Percentiles rank a stretch among this genome's conserved stretches.
phyloP scores from a whole-genome alignment of 139 green algal genomes.

The Volvox reticuliferus region DNA sequence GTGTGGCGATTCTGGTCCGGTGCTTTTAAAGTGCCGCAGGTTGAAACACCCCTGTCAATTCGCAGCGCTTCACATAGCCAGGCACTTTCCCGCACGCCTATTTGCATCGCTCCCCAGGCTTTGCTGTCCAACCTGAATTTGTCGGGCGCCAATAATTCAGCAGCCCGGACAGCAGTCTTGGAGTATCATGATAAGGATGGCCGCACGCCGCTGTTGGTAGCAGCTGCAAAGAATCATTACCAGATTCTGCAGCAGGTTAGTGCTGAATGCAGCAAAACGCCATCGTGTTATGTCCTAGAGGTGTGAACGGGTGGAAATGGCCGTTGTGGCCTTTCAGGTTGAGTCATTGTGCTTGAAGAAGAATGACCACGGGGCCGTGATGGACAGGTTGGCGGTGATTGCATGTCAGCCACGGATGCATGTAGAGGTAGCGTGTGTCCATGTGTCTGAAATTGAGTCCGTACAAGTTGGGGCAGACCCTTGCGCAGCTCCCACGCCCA shows the following conservation, averaged over 20 bases:
- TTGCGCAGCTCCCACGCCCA: neutral
- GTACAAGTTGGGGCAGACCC: neutral
- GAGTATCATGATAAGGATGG: constrained; percentile 18
- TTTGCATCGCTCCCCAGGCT: neutral
- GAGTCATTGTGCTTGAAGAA: neutral
- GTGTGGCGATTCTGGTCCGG: neutral
- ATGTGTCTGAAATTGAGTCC: neutral
- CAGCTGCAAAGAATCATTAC: constrained; percentile 31
- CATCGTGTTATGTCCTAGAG: neutral
- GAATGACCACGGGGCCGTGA: neutral
- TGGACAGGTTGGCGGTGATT: neutral
- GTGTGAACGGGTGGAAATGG: neutral
- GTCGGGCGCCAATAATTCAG: neutral
- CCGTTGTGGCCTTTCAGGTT: neutral
- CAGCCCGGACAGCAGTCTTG: neutral
- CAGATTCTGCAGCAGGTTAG: constrained; percentile 34
- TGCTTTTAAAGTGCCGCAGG: neutral
- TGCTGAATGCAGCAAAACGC: neutral
- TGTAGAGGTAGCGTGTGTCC: neutral
- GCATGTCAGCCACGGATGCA: neutral
- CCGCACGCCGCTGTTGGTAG: constrained; percentile 23
- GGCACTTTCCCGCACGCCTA: no score
- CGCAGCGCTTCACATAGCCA: neutral
- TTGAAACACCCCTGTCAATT: neutral
- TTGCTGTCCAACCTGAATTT: neutral